Base-by-base conservation (phyloP, 306 rosid species). In the Cucumis cinereus region DNA sequence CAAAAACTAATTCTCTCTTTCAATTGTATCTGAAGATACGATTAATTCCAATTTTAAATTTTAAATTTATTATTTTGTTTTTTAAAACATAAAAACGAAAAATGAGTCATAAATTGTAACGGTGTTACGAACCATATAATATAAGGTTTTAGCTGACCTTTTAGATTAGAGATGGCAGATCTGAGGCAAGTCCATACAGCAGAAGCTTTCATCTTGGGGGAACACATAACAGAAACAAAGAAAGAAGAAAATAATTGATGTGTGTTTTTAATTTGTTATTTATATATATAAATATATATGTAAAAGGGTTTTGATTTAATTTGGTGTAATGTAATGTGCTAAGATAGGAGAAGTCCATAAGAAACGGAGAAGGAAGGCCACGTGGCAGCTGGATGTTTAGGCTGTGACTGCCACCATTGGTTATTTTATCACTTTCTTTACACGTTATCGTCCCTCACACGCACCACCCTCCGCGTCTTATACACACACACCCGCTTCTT, bases 401-500 rank as follows among this genome's bases (percentile, higher is more conserved):
- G 2, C 4, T n/a, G 10, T 50, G 33, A 54, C 35, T 67, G 54
- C 73, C 3, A n/a, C 35, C 35, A 2, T 22, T 20, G 19, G 35
- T 68, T 68, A 41, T 43, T 40, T 68, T 68, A 68, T 68, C 55
- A 68, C 55, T 68, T 68, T 40, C 55, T 68, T 10, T 15, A 45
- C 74, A 68, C 74, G 74, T 41, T 68, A 68, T 20, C 20, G 12
- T 68, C 33, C 13, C 74, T 68, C 74, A 22, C 55, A 68, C 74
- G 74, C 74, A 68, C 74, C 72, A n/a, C n/a, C 33, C 74, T 68
- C 74, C 74, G 74, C 74, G 36, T 68, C 33, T 43, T 5, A 20
- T 14, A 11, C 4, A 43, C 74, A 11, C 4, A 43, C 74, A 22
- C 7, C 55, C 12, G 6, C 55, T 40, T 38, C 73, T 38, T 20